phyloP scores from a whole-genome alignment of 2,329 filamentous ascomycete species.

The Macroventuria anomochaeta region DNA sequence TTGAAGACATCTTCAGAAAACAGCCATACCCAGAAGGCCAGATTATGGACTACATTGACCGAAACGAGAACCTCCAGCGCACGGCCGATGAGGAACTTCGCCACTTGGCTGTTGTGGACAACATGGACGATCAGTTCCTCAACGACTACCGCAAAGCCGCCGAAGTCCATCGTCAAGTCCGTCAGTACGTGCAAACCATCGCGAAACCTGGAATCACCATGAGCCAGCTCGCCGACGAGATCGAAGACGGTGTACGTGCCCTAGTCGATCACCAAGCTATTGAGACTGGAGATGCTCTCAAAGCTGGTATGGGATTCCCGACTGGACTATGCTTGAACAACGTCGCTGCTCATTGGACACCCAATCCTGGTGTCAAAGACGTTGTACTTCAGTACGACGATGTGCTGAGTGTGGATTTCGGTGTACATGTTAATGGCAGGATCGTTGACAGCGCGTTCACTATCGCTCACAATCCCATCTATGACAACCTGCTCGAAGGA shows the following conservation, averaged over 20 bases:
- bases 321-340: conserved; percentile 83
- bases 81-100: conserved; percentile 84
- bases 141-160: conserved; percentile 82
- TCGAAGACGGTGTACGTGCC: conserved; percentile 79
- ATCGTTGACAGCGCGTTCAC: conserved; percentile 78
- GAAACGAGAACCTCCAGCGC: conserved; percentile 75
- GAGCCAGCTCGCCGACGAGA: conserved; percentile 79
- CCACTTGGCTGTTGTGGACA: conserved; percentile 66
- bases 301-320: conserved; percentile 84
- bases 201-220: conserved; percentile 80
- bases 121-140: conserved; percentile 77
- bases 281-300: conserved; percentile 75
- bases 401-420: conserved; percentile 77
- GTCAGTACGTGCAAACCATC: conserved; percentile 77
- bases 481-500: conserved; percentile 69
- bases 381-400: conserved; percentile 72
- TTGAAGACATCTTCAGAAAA: conserved; percentile 73
- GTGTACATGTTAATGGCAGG: conserved; percentile 71
- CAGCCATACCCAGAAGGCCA: conserved; percentile 76
- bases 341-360: conserved; percentile 83
- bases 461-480: conserved; percentile 69
- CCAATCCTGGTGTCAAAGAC: conserved; percentile 85
- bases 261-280: conserved; percentile 77
- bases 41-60: conserved; percentile 69
- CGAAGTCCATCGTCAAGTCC: conserved; percentile 86